Evolutionary conservation across 495 filamentous ascomycete species (phyloP).

Genomic region (Xylaria cubensis): DNA sequence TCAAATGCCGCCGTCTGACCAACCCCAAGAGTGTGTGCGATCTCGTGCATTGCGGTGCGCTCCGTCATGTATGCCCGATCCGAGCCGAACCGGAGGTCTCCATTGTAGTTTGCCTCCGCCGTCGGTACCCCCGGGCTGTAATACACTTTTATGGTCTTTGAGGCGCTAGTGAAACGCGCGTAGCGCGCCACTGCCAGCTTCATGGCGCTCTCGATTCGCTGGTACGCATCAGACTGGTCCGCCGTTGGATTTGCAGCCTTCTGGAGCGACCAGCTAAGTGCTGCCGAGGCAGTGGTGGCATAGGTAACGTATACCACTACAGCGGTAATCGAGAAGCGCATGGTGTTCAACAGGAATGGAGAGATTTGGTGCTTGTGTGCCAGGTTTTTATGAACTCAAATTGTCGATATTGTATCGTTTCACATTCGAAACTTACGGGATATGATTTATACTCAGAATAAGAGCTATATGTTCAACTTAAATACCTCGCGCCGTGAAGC

Average conservation of each 20-base stretch:
- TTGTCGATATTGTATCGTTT: background rate
- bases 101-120: slow-evolving; percentile 52
- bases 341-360: slow-evolving; percentile 23
- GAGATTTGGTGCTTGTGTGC: background rate
- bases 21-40: slow-evolving; percentile 50
- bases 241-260: slow-evolving; percentile 41
- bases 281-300: slow-evolving; percentile 36
- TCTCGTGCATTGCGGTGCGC: slow-evolving; percentile 55
- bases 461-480: background rate
- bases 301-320: slow-evolving; percentile 34
- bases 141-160: slow-evolving; percentile 44
- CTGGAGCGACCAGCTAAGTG: slow-evolving; percentile 43
- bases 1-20: slow-evolving; percentile 50
- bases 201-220: slow-evolving; percentile 48
- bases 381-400: background rate
- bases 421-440: background rate
- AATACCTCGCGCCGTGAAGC: background rate
- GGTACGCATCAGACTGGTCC: slow-evolving; percentile 50
- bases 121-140: slow-evolving; percentile 50
- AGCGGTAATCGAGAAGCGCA: slow-evolving; percentile 40
- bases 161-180: slow-evolving; percentile 39
- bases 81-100: slow-evolving; percentile 52
- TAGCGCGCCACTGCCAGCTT: slow-evolving; percentile 44
- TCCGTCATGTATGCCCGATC: slow-evolving; percentile 54
- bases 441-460: background rate